Base-by-base conservation (phyloP, 164 flowering plant species). In the Akebia trifoliata region DNA sequence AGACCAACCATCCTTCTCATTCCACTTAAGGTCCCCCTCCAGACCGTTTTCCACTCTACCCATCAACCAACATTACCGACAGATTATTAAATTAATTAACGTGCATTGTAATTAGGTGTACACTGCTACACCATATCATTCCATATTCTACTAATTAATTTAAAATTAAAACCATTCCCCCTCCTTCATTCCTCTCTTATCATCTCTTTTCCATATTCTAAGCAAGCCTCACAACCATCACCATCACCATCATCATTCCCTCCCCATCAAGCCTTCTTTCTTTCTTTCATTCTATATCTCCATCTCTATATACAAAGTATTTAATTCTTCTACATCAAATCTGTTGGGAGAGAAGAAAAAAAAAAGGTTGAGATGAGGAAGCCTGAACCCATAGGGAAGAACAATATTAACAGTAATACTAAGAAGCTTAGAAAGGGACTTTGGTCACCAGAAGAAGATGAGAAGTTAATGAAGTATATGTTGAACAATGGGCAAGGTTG, bases 381-480 rank as follows among this genome's bases (percentile, higher is more conserved):
- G 74, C 78, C 78, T 11, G 75, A 79, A 47, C 57, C 47, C 24
- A 48, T 52, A 43, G 69, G 61, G 14, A 72, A 69, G 54, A 60
- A 26, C 62, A 64, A 20, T 15, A 66, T 1, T 25, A 64, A 22
- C 34, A 64, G 52, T 51, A 60, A 36, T 22, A 58, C 32, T 15
- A 69, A 53, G 30, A 81, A 81, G 74, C 68, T 82, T 4, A 68
- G 84, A 53, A 84, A 82, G 52, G 91, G 91, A 0, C 61, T 84
- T 49, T 84, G 91, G 91, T 84, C 91, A 3, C 87, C 91, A 0
- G 91, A 84, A 59, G 87, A 82, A 59, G 91, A 84, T 45, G 91
- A 84, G 51, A 82, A 80, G 74, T 78, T 84, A 1, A 72, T 82
- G 71, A 76, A 57, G 46, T 84, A 84, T 69, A 84, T 82, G 91